Conservation (phyloP, 2,329 filamentous ascomycete genomes). For the Talaromyces rugulosus region DNA sequence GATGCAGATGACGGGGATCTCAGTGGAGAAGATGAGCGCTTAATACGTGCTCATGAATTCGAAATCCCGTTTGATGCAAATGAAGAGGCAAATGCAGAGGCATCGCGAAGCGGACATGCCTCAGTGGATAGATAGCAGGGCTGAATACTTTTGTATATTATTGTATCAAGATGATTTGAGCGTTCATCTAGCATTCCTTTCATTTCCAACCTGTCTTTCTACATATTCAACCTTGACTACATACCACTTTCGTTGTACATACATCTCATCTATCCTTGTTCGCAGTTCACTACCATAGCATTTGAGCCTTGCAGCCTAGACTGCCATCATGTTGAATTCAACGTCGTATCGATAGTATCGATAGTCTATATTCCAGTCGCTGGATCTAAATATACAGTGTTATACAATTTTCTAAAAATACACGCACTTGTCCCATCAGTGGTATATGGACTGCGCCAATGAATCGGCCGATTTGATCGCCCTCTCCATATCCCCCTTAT, state of each 20-base stretch:
- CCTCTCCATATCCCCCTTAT: slow-evolving; percentile 85
- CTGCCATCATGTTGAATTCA: neutral
- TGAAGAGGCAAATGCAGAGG: neutral
- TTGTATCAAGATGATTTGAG: neutral
- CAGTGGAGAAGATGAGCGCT: neutral
- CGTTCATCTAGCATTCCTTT: neutral
- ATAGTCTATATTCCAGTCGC: neutral
- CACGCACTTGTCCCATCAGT: slow-evolving; percentile 6
- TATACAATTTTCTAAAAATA: neutral
- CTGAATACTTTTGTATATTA: neutral
- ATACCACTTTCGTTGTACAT: neutral
- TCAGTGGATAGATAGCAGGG: neutral
- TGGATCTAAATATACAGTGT: neutral
- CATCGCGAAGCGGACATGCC: neutral
- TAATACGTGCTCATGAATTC: neutral
- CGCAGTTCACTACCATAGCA: neutral
- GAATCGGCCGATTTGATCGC: slow-evolving; percentile 73
- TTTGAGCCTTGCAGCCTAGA: neutral
- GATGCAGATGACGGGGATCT: neutral
- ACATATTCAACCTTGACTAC: neutral
- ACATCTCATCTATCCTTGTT: neutral
- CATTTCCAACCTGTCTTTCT: neutral
- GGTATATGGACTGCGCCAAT: slow-evolving; percentile 29
- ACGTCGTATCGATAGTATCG: neutral
- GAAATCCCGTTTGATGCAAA: neutral